Base-by-base conservation (phyloP, 2,329 filamentous ascomycete genomes). In the Ophiostoma piceae region DNA sequence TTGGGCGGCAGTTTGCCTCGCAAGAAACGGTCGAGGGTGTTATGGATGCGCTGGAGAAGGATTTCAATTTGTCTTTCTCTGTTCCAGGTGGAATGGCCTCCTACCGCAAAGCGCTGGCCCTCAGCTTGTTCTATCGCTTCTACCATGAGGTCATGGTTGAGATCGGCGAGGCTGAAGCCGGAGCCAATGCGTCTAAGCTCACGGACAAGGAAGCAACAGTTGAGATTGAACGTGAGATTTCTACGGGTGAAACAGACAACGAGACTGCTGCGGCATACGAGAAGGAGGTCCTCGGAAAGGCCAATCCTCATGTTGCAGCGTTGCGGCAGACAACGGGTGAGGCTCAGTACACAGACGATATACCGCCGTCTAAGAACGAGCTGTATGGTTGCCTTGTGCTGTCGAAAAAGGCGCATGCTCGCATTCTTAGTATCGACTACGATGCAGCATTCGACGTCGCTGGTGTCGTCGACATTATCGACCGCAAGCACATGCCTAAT, bases 71-170 rank as follows among this genome's bases (percentile, higher is more conserved):
- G 39, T 84, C 87, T 4, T 98, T 96, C 75, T 90, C 93, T 68
- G 95, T 99, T 0, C 95, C 94, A 0, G 95, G 95, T 74, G 95
- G 95, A 51, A 99, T 99, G 95, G 94, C 95, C 0, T 96, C 93
- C 0, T 99, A 98, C 77, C 85, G 95, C 37, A 96, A 95, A 77
- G 92, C 93, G 0, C 82, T 99, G 9, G 94, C 95, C 0, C 82
- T 98, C 68, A 90, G 94, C 2, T 96, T 99, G 84, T 98, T 98
- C 80, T 98, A 98, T 79, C 89, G 93, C 54, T 99, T 97, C 79
- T 98, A 97, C 77, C 92, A 98, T 76, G 94, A 98, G 72, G 85
- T 94, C 0, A 83, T 97, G 60, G 84, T 87, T 0, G 84, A 84
- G 37, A 78, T 96, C 0, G 83, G 77, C 1, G 76, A 79, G 37